Percentiles rank a stretch among this genome's conserved stretches.
phyloP scores from a whole-genome alignment of 2,329 filamentous ascomycete species.

The Sporothrix brasiliensis region DNA sequence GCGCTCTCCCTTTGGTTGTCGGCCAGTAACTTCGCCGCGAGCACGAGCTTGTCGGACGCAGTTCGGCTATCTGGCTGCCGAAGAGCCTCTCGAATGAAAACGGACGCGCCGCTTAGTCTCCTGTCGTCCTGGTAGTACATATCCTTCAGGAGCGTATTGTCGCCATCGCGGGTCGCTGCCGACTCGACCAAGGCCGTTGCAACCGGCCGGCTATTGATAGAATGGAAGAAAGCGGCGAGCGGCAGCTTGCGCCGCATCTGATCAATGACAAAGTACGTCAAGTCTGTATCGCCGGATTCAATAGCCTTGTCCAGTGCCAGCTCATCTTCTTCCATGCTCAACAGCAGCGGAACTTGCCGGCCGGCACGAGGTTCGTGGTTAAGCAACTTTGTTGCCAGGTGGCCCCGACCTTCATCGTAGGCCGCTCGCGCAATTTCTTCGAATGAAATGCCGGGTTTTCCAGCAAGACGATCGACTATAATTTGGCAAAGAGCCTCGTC shows the following conservation, averaged over 20 bases:
- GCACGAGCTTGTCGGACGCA: constrained; percentile 81
- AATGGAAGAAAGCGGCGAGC: constrained; percentile 87
- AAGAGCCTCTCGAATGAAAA: constrained; percentile 84
- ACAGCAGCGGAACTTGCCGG: constrained; percentile 89
- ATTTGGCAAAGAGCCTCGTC: constrained; percentile 85
- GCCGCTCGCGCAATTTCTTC: constrained; percentile 90
- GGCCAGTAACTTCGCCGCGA: constrained; percentile 78
- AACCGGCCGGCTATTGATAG: constrained; percentile 80
- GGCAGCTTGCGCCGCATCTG: constrained; percentile 89
- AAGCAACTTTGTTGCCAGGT: constrained; percentile 86
- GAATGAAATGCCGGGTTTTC: constrained; percentile 91
- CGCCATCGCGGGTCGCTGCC: constrained; percentile 67
- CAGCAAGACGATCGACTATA: constrained; percentile 82
- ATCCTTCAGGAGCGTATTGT: constrained; percentile 86
- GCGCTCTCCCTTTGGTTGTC: constrained; percentile 76
- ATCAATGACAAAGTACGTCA: constrained; percentile 86
- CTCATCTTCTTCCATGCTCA: constrained; percentile 95
- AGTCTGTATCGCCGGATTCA: constrained; percentile 90
- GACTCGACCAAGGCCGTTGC: constrained; percentile 90
- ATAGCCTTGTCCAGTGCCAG: constrained; percentile 95
- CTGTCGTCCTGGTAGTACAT: constrained; percentile 97
- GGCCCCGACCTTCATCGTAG: constrained; percentile 86
- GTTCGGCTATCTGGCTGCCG: constrained; percentile 69
- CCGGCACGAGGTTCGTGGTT: constrained; percentile 93
- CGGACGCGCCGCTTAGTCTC: constrained; percentile 80